These are phyloP conservation scores for Ceratocystiopsis brevicomis DNA, from an alignment of 2,329 filamentous ascomycete species.

Conservation along the genomic window DNA sequence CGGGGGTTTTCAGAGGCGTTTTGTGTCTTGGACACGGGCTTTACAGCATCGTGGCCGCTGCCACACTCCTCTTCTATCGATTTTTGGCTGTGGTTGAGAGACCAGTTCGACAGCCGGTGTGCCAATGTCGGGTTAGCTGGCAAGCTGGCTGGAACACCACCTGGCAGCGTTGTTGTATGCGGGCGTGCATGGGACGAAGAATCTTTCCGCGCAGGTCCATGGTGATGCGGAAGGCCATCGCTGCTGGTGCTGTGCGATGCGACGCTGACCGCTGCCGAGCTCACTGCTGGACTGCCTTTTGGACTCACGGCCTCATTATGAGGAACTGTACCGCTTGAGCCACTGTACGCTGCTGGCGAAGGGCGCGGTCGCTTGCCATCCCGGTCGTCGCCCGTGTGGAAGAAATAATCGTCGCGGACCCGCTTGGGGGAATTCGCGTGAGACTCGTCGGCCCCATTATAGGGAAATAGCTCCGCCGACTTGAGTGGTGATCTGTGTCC, in stretches of 20 bases:
- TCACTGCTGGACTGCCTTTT: not conserved
- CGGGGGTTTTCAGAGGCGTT: too few species aligned
- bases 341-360: not conserved
- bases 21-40: not conserved
- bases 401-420: not conserved
- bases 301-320: not conserved
- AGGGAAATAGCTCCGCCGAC: not conserved
- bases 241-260: not conserved
- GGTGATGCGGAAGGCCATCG: not conserved
- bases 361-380: conserved; percentile 6
- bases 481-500: too few species aligned
- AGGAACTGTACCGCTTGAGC: too few species aligned
- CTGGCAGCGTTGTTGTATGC: not conserved
- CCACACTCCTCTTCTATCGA: not conserved
- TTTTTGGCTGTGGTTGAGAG: conserved; percentile 1
- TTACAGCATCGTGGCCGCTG: not conserved
- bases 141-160: conserved; percentile 1
- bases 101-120: conserved; percentile 1
- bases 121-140: conserved; percentile 2
- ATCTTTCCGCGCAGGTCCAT: not conserved
- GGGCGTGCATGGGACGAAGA: too few species aligned
- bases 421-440: conserved; percentile 2
- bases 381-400: not conserved
- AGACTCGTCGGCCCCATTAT: not conserved
- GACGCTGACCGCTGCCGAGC: not conserved